Evolutionary conservation across 2,329 filamentous ascomycete genomes (phyloP), one percentile per base, ranked within the genome.

Genomic region (Leptographium wingfieldii): DNA sequence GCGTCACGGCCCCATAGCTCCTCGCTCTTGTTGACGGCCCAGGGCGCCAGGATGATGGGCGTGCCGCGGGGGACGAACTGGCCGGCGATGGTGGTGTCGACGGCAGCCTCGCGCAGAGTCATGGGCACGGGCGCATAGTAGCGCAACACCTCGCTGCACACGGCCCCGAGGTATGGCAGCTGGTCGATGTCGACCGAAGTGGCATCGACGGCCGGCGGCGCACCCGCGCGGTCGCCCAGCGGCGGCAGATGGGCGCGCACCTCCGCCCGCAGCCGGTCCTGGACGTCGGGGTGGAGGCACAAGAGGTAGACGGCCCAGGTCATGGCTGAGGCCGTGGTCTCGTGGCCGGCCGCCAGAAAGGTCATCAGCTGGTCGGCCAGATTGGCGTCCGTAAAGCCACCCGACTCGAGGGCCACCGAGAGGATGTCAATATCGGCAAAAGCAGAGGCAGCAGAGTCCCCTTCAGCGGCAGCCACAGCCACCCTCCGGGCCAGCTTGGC

Each of bases 291-390:
- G 66, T 90, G 72, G 25, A 78, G 77, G 65, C 82, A 82, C n/a
- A 94, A 79, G 52, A 86, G 74, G 68, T 90, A 88, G 9, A 84
- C 72, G 3, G 85, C 81, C 87, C 88, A 92, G n/a, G 85, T 87
- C 68, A 94, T 77, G 22, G 88, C 80, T 1, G 84, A 80, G 1
- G 89, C 83, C 0, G 88, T 92, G 1, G 89, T 92, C 73, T 92
- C 88, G 70, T 92, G 89, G 27, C 86, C 86, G 0, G 90, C 90
- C 0, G 86, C 87, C 5, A 95, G 80, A 74, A 95, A 94, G 0
- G 89, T 95, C 88, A 95, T 94, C 69, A 94, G 81, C 72, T 95
- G 90, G 70, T 94, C 87, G 43, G 90, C 82, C n/a, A 95, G 80
- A 62, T 90, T 84, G 56, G 90, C 87, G 63, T 94, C 88, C 14